A percentile compares a stretch with the other conserved stretches of the same genome.
phyloP scores from a whole-genome alignment of 768 basidiomycete species.

The Glaciozyma martinii region DNA sequence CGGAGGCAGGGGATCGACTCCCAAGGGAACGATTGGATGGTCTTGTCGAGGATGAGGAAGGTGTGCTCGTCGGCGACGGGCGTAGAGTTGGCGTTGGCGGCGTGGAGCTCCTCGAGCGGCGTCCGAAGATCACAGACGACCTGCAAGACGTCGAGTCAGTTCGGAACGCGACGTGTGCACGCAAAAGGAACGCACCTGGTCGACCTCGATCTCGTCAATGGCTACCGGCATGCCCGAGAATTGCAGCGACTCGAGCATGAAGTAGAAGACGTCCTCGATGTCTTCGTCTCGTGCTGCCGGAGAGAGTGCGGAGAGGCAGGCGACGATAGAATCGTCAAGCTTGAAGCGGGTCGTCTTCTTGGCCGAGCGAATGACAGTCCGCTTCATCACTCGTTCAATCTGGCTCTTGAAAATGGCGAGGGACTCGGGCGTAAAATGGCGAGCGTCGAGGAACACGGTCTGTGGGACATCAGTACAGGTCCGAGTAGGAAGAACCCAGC shows the following conservation, averaged over 20 bases:
- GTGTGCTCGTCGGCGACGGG: conserved; percentile 54
- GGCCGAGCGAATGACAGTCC: conserved; percentile 51
- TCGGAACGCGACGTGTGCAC: too few relatives aligned
- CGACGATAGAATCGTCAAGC: conserved; percentile 65
- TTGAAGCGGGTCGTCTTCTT: conserved; percentile 46
- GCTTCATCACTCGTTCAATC: conserved; percentile 67
- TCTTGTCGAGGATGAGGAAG: conserved; percentile 83
- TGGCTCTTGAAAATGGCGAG: conserved; percentile 55
- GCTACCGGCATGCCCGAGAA: conserved; percentile 84
- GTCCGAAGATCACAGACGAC: conserved; percentile 66
- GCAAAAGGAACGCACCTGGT: conserved; percentile 52
- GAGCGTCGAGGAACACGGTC: conserved; percentile 41
- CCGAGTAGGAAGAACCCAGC: background rate
- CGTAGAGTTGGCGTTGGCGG: conserved; percentile 37
- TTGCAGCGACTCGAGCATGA: conserved; percentile 86
- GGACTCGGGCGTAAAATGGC: conserved; percentile 44
- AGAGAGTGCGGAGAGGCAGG: conserved; percentile 75
- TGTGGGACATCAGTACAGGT: conserved; percentile 8
- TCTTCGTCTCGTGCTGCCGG: conserved; percentile 83
- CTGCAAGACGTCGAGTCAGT: conserved; percentile 30
- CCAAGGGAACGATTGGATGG: conserved; percentile 84
- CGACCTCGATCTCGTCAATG: conserved; percentile 81
- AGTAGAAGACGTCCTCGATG: conserved; percentile 87
- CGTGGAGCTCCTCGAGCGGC: conserved; percentile 63
- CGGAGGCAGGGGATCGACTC: conserved; percentile 82